Conservation (phyloP, 163 green algal species). For the Chlorella variabilis region DNA sequence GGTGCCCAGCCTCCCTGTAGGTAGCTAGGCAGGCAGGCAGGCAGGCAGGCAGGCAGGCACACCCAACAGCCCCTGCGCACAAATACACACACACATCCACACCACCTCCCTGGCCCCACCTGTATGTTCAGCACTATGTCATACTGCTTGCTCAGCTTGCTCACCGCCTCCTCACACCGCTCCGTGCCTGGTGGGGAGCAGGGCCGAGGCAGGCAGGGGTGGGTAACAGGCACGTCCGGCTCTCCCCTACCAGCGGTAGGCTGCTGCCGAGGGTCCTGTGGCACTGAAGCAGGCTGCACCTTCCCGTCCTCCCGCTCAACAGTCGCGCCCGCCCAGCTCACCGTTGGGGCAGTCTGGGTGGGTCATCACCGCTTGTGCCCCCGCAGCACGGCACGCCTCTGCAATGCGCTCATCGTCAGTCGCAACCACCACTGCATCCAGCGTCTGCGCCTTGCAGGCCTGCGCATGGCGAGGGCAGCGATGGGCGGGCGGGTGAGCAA, state of each 20-base stretch:
- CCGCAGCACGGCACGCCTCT: conserved; percentile 46
- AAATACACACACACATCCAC: no score
- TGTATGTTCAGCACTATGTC: conserved; percentile 83
- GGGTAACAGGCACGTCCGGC: not conserved
- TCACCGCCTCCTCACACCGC: conserved; percentile 67
- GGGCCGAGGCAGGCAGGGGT: not conserved
- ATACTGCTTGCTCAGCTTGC: conserved; percentile 54
- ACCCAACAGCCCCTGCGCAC: no score
- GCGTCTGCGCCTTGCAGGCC: conserved; percentile 43
- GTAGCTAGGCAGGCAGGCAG: not conserved
- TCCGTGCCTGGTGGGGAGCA: conserved; percentile 59
- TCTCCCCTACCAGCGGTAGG: no score
- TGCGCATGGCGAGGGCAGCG: conserved; percentile 1
- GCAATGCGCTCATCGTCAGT: conserved; percentile 68
- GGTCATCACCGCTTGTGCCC: conserved; percentile 76
- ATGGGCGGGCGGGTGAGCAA: no score
- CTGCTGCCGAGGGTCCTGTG: no score
- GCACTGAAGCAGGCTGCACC: no score
- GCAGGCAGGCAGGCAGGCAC: not conserved
- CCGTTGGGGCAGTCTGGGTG: conserved; percentile 65
- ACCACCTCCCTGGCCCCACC: not conserved
- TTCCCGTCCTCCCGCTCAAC: no score
- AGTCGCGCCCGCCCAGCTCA: not conserved
- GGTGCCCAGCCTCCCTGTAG: no score
- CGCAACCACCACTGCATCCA: conserved; percentile 61